These are phyloP conservation scores for Cladosporium austrohemisphaericum DNA, from an alignment of 2,329 filamentous ascomycete species.

Conservation along the genomic window DNA sequence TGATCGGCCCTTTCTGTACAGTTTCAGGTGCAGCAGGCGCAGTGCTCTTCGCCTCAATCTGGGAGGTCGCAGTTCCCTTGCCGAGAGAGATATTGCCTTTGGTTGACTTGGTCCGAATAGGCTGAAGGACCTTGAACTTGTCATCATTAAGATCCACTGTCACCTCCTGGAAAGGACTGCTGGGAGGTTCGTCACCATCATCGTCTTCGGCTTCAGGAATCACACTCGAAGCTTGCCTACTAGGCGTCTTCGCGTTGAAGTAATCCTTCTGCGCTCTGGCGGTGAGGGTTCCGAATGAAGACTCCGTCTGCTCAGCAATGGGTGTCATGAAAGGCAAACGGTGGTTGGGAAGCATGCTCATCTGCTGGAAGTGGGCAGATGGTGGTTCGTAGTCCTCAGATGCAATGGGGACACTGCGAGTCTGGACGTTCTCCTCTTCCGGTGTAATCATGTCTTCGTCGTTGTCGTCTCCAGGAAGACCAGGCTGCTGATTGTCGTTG, in stretches of 20 bases:
- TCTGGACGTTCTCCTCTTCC: constrained; percentile 45
- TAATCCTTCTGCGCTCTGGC: constrained; percentile 55
- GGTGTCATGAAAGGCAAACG: constrained; percentile 97
- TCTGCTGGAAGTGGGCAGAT: constrained; percentile 70
- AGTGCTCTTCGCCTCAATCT: constrained; percentile 28
- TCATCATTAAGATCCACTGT: constrained; percentile 47
- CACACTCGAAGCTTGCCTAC: constrained; percentile 47
- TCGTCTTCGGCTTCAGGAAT: constrained; percentile 39
- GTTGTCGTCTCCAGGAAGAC: constrained; percentile 27
- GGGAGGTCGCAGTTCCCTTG: constrained; percentile 31
- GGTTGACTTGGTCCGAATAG: constrained; percentile 47
- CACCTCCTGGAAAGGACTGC: constrained; percentile 70
- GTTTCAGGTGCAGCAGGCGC: constrained; percentile 36
- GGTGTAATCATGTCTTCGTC: constrained; percentile 47
- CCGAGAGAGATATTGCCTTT: constrained; percentile 41
- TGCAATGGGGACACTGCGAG: constrained; percentile 71
- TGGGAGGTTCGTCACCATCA: constrained; percentile 49
- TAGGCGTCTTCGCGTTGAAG: constrained; percentile 72
- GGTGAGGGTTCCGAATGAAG: constrained; percentile 68
- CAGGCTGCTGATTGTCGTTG: neutral
- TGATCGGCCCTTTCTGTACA: constrained; percentile 64
- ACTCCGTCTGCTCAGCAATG: constrained; percentile 92
- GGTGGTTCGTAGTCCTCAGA: constrained; percentile 84
- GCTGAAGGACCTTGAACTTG: constrained; percentile 47
- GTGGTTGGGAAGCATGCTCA: constrained; percentile 72